These are phyloP conservation scores for Monosporascus sp. DNA, from an alignment of 2,329 filamentous ascomycete genomes.

Conservation along the genomic window DNA sequence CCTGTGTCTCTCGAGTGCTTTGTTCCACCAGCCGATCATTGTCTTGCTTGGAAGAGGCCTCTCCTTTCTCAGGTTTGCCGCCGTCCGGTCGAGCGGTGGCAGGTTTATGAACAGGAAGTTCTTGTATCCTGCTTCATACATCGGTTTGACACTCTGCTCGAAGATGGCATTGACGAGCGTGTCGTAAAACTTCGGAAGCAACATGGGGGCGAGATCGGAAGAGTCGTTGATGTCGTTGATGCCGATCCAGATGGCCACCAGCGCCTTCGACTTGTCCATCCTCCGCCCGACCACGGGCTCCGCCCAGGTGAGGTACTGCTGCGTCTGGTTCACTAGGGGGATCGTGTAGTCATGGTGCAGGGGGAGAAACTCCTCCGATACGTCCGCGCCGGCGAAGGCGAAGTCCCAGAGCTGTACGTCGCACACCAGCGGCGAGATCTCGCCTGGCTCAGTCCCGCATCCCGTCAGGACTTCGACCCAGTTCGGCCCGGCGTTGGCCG, in stretches of 20 bases:
- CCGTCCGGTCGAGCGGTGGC: constrained; percentile 43
- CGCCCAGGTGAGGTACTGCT: constrained; percentile 41
- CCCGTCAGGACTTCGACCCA: constrained; percentile 50
- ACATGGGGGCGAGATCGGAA: constrained; percentile 32
- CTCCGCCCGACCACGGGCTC: constrained; percentile 31
- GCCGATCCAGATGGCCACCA: constrained; percentile 48
- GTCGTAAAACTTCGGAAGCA: constrained; percentile 41
- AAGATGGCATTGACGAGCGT: constrained; percentile 36
- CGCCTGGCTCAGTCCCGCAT: constrained; percentile 40
- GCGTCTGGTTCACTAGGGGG: constrained; percentile 43
- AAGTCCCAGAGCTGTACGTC: constrained; percentile 49
- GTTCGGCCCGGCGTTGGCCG: constrained; percentile 48
- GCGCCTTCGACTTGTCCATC: constrained; percentile 30
- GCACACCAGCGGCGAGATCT: constrained; percentile 38
- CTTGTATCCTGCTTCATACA: constrained; percentile 44
- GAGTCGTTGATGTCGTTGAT: constrained; percentile 53
- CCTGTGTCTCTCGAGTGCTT: constrained; percentile 21
- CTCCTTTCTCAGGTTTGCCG: constrained; percentile 27
- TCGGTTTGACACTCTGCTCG: constrained; percentile 29
- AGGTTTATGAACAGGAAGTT: constrained; percentile 49
- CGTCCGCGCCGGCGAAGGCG: constrained; percentile 49
- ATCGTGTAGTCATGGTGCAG: constrained; percentile 47
- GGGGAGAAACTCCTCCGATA: constrained; percentile 38
- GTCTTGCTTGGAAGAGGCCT: constrained; percentile 38
- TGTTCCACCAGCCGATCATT: constrained; percentile 41